Evolutionary conservation across 148 eudicot genomes (phyloP).

Genomic region (Tetragonia tetragonoides): DNA sequence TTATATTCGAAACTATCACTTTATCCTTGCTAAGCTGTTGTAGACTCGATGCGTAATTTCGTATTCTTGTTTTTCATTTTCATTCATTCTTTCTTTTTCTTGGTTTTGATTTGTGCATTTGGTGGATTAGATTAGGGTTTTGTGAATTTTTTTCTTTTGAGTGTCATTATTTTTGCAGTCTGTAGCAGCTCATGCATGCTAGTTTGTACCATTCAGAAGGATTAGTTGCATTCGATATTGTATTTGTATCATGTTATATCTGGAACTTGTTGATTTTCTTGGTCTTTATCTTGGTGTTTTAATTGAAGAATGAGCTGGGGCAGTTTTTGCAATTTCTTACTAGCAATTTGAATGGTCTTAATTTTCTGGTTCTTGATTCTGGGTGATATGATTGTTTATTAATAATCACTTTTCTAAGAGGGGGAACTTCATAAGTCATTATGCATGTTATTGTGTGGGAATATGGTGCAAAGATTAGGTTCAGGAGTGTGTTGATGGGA

Average conservation of each 20-base stretch:
- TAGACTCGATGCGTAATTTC: not conserved
- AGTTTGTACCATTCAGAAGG: not conserved
- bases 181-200: conserved; percentile 5
- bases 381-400: not conserved
- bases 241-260: not conserved
- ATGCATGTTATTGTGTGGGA: not conserved
- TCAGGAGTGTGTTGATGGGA: not conserved
- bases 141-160: conserved; percentile 11
- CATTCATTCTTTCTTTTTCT: not conserved
- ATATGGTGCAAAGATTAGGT: not conserved
- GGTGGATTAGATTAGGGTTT: conserved; percentile 25
- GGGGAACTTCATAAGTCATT: not conserved
- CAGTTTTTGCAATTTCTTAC: not conserved
- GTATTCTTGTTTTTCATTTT: not conserved
- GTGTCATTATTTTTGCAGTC: not conserved
- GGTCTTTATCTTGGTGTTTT: not conserved
- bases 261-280: not conserved
- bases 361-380: not conserved
- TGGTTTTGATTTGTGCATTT: conserved; percentile 12
- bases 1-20: not conserved
- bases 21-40: not conserved
- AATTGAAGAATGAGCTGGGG: too few relatives aligned
- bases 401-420: not conserved
- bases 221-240: not conserved
- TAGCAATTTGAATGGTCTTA: not conserved